Conservation (phyloP, 495 filamentous ascomycete genomes). For the Penicillium paradoxum region DNA sequence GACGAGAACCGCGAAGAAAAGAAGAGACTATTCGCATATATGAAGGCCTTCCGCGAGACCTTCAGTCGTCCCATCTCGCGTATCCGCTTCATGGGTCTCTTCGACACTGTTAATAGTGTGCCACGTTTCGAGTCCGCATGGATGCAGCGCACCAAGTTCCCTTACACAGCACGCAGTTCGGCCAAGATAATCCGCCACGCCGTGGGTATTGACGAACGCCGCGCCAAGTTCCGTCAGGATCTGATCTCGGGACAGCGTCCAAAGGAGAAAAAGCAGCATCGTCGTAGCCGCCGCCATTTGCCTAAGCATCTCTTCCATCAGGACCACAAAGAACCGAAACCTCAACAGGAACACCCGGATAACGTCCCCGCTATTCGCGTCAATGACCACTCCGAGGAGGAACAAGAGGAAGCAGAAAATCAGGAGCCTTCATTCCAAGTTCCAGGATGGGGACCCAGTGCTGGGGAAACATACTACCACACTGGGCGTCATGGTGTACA, state of each 20-base stretch:
- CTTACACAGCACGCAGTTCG: constrained; percentile 74
- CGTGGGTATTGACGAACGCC: constrained; percentile 72
- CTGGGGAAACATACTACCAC: constrained; percentile 35
- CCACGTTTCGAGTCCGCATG: constrained; percentile 78
- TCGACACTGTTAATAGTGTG: constrained; percentile 68
- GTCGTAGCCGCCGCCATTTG: constrained; percentile 35
- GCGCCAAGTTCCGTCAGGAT: constrained; percentile 66
- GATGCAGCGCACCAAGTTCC: constrained; percentile 79
- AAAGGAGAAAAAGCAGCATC: constrained; percentile 24
- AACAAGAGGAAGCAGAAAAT: neutral
- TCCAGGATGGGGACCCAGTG: constrained; percentile 18
- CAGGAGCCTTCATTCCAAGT: neutral
- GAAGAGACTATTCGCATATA: constrained; percentile 65
- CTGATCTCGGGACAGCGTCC: constrained; percentile 57
- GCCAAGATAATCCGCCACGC: constrained; percentile 68
- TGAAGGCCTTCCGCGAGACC: constrained; percentile 80
- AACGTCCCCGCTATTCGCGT: constrained; percentile 30
- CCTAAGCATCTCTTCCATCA: constrained; percentile 17
- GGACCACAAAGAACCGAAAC: constrained; percentile 9
- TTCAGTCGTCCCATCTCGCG: constrained; percentile 73
- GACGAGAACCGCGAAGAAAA: constrained; percentile 55
- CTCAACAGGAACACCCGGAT: constrained; percentile 15
- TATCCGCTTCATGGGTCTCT: constrained; percentile 52
- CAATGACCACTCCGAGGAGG: constrained; percentile 20
- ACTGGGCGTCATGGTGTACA: constrained; percentile 15